These are phyloP conservation scores for Sporothrix protearum DNA, from an alignment of 2,329 filamentous ascomycete species.

Conservation along the genomic window DNA sequence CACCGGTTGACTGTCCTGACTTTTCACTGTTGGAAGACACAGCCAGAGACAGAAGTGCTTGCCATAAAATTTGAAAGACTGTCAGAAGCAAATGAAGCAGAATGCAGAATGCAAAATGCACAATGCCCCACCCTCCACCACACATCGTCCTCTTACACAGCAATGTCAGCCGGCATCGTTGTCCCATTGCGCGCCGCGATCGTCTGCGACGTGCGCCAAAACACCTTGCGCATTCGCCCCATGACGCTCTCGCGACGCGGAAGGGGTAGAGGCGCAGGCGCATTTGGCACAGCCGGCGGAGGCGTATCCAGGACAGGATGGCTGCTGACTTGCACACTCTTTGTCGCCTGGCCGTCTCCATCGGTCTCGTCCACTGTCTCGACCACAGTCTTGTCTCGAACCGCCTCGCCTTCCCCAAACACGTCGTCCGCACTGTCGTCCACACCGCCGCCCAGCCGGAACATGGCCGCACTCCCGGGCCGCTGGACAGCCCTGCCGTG, in stretches of 20 bases:
- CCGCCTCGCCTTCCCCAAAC: not conserved
- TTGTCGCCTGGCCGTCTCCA: not conserved
- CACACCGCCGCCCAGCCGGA: not conserved
- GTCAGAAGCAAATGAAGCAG: not conserved
- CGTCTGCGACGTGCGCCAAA: slow-evolving; percentile 20
- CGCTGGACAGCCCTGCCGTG: not conserved
- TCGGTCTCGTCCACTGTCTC: not conserved
- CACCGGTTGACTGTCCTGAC: not conserved
- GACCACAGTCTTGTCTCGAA: not conserved
- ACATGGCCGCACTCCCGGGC: not conserved
- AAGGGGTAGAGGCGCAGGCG: not conserved
- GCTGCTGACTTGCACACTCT: not conserved
- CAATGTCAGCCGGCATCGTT: slow-evolving; percentile 13
- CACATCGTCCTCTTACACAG: not conserved
- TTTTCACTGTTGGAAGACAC: too few species aligned
- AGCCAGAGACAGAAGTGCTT: too few species aligned
- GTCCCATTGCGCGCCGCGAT: not conserved
- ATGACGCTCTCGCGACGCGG: slow-evolving; percentile 21
- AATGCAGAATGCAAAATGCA: too few species aligned
- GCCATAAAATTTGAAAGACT: not conserved
- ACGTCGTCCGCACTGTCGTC: too few species aligned
- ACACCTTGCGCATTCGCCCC: slow-evolving; percentile 22
- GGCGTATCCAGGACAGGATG: not conserved
- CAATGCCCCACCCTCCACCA: not conserved
- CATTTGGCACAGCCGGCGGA: not conserved